These are phyloP conservation scores for Wickerhamomyces bovis DNA, from an alignment of 805 yeast genomes.

Conservation along the genomic window DNA sequence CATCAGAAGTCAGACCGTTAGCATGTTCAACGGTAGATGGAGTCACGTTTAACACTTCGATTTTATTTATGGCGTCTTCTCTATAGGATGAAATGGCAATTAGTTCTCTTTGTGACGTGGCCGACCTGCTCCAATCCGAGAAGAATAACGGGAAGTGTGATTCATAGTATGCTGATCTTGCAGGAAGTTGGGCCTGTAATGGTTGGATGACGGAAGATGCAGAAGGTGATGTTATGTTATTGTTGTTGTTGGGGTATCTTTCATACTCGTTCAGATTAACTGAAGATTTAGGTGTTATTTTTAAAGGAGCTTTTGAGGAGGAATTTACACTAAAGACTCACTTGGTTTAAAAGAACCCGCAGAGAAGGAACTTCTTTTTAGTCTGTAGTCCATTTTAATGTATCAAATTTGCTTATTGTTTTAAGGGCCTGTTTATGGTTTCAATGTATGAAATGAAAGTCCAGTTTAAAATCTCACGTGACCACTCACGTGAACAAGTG, in stretches of 20 bases:
- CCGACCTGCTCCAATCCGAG: conserved; percentile 44
- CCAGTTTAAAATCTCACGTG: too few relatives aligned
- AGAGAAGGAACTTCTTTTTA: conserved; percentile 24
- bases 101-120: conserved; percentile 33
- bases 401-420: not conserved
- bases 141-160: conserved; percentile 45
- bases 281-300: not conserved
- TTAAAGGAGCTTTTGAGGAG: too few relatives aligned
- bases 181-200: conserved; percentile 20
- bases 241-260: conserved; percentile 7
- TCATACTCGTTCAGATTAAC: conserved; percentile 10
- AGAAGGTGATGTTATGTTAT: conserved; percentile 4
- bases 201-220: conserved; percentile 10
- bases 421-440: not conserved
- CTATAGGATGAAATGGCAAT: conserved; percentile 72
- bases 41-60: conserved; percentile 44
- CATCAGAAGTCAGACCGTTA: conserved; percentile 20
- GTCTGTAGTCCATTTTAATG: conserved; percentile 21
- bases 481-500: too few relatives aligned
- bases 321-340: too few relatives aligned
- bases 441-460: too few relatives aligned
- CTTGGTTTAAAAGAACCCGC: conserved; percentile 19
- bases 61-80: conserved; percentile 67
- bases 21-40: conserved; percentile 21
- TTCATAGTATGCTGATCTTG: conserved; percentile 38